Evolutionary conservation across 2,329 filamentous ascomycete genomes (phyloP), one percentile per base, ranked within the genome.

Genomic region (Diaporthe humulicola): DNA sequence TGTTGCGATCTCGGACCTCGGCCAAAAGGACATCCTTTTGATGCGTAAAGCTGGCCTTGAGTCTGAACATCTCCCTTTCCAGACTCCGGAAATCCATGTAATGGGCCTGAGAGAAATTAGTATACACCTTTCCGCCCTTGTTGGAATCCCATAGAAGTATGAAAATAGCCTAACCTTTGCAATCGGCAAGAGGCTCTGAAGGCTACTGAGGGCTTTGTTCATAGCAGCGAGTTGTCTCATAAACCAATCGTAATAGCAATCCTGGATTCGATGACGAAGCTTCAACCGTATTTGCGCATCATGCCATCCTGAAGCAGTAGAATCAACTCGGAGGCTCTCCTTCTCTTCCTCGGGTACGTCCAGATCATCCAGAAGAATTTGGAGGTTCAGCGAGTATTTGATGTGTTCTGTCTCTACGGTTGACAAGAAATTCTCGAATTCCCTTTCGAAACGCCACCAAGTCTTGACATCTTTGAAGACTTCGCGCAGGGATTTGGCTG

Each of bases 361-460:
- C 9, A 61, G 38, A 12, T 61, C 38, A 4, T 42, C 22, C 4
- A 61, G 57, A 10, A 61, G 57, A 28, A 61, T 42, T 25, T 61
- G 33, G 2, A 61, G 36, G n/a, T 15, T 61, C 4, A 61, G 4
- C 15, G 57, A 61, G 57, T 61, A 61, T 15, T 61, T 61, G 9
- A 61, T 61, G 3, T 40, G 38, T 3, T 61, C 57, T 4, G 36
- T 42, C 36, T 61, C 33, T 25, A 61, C 33, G 9, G 22, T 14
- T 5, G 57, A 40, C 4, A 61, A 8, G 22, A 61, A 61, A 10
- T 42, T 28, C 38, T 61, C 33, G 17, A 61, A 61, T 5, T 61
- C 57, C 22, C 33, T 61, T 28, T 61, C 57, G 15, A 61, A 61
- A n/a, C 22, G 38, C 57, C 57, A 61, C 57, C 57, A 61, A 1